phyloP scores from a whole-genome alignment of 495 filamentous ascomycete genomes.

The Xylaria acuta region DNA sequence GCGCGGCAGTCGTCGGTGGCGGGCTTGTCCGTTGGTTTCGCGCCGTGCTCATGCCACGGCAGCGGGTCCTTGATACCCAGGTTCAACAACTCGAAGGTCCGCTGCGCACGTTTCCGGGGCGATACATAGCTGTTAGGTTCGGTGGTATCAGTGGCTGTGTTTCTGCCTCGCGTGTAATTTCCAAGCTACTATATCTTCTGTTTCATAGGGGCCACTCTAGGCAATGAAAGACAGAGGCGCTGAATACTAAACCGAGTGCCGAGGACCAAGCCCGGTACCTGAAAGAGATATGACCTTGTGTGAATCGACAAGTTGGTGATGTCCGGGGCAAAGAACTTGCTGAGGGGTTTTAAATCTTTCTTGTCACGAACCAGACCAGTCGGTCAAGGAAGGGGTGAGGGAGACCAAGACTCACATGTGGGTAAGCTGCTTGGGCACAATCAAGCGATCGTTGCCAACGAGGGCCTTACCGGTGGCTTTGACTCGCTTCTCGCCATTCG shows the following conservation, averaged over 20 bases:
- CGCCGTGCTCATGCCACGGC: slow-evolving; percentile 55
- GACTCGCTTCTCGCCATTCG: slow-evolving; percentile 85
- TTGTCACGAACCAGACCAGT: neutral
- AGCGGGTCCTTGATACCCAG: slow-evolving; percentile 49
- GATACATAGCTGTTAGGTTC: slow-evolving; percentile 70
- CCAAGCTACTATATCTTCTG: neutral
- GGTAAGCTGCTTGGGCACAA: slow-evolving; percentile 80
- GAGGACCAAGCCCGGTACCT: neutral
- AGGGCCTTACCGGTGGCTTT: slow-evolving; percentile 80
- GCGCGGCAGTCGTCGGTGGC: slow-evolving; percentile 50
- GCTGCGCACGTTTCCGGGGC: slow-evolving; percentile 82
- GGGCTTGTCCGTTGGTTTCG: slow-evolving; percentile 42
- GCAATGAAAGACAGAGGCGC: neutral
- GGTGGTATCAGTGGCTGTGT: neutral
- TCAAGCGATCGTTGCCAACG: slow-evolving; percentile 82
- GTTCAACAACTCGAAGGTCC: slow-evolving; percentile 86
- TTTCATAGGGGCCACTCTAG: neutral
- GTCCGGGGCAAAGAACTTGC: neutral
- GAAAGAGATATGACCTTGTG: too few species aligned
- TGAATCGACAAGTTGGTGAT: neutral
- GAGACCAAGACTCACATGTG: slow-evolving; percentile 65
- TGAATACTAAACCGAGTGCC: neutral
- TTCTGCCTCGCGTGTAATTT: neutral
- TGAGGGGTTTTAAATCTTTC: neutral
- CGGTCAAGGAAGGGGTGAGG: neutral